phyloP scores from a whole-genome alignment of 2,329 filamentous ascomycete species.

The Aspergillus sp. region DNA sequence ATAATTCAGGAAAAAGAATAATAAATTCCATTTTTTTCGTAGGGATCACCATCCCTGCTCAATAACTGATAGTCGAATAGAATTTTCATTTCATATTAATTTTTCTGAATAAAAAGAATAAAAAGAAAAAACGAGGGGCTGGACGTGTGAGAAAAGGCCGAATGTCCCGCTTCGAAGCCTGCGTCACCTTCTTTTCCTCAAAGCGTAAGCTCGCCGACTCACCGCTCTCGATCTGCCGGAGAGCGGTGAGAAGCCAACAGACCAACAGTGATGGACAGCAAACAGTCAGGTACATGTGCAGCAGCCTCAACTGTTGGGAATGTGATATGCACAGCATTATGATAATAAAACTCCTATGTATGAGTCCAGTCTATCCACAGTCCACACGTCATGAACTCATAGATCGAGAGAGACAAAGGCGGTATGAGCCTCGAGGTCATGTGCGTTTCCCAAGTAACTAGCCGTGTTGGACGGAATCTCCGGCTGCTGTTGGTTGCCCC shows the following conservation, averaged over 20 bases:
- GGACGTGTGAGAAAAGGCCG: slow-evolving; percentile 8
- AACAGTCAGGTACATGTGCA: background rate
- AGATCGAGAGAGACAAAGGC: too few species aligned
- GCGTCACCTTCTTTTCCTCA: background rate
- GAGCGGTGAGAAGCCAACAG: slow-evolving; percentile 7
- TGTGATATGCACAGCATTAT: background rate
- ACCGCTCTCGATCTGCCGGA: slow-evolving; percentile 7
- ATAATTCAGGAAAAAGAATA: background rate
- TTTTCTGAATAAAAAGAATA: slow-evolving; percentile 1
- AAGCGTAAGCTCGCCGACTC: slow-evolving; percentile 9
- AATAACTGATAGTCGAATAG: too few species aligned
- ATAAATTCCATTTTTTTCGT: too few species aligned
- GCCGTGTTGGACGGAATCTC: too few species aligned
- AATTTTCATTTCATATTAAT: background rate
- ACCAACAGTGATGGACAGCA: background rate
- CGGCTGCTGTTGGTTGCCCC: too few species aligned
- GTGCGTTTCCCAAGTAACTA: too few species aligned
- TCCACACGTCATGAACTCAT: too few species aligned
- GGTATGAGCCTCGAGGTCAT: too few species aligned
- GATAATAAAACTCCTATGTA: slow-evolving; percentile 2
- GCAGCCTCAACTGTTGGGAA: background rate
- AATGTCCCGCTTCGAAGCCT: slow-evolving; percentile 1
- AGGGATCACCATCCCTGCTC: too few species aligned
- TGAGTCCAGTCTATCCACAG: background rate
- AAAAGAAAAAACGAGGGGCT: slow-evolving; percentile 10